These are phyloP conservation scores for Mycena alexandri DNA, from an alignment of 768 basidiomycete genomes.

Conservation along the genomic window DNA sequence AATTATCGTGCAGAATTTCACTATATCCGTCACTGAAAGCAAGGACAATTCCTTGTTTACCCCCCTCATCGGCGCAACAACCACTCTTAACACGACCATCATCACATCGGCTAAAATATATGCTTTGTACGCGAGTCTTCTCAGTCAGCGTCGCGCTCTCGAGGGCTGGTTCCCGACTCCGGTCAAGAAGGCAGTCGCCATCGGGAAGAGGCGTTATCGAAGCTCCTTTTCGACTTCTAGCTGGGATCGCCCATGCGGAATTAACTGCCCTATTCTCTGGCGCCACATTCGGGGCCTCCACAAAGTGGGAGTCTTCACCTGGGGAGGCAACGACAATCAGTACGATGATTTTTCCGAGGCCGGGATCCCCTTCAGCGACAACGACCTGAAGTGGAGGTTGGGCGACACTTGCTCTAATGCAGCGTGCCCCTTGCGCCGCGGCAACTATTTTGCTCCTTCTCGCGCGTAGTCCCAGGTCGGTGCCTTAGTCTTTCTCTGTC, in stretches of 20 bases:
- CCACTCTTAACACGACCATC: not conserved
- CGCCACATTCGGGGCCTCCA: not conserved
- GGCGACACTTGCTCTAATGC: not conserved
- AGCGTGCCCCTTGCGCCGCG: not conserved
- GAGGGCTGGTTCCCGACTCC: conserved; percentile 1
- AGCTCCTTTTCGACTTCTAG: not conserved
- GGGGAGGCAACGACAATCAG: not conserved
- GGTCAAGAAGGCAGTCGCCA: not conserved
- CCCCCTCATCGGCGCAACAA: not conserved
- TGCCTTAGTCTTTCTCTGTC: too few species aligned
- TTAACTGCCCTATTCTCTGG: not conserved
- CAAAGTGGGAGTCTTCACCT: not conserved
- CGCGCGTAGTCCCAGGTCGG: too few species aligned
- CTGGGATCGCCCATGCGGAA: not conserved
- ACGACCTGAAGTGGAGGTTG: not conserved
- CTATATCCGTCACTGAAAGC: not conserved
- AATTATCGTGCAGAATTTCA: not conserved
- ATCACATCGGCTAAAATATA: not conserved
- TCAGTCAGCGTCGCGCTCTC: not conserved
- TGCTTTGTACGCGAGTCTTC: not conserved
- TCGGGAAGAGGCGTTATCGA: not conserved
- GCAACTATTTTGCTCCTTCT: not conserved
- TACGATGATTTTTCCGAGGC: not conserved
- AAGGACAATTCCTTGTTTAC: not conserved
- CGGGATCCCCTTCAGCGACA: not conserved